Evolutionary conservation across 75 land plant species (phyloP), one percentile per base, ranked within the genome.

Genomic region (Azolla pinnata): DNA sequence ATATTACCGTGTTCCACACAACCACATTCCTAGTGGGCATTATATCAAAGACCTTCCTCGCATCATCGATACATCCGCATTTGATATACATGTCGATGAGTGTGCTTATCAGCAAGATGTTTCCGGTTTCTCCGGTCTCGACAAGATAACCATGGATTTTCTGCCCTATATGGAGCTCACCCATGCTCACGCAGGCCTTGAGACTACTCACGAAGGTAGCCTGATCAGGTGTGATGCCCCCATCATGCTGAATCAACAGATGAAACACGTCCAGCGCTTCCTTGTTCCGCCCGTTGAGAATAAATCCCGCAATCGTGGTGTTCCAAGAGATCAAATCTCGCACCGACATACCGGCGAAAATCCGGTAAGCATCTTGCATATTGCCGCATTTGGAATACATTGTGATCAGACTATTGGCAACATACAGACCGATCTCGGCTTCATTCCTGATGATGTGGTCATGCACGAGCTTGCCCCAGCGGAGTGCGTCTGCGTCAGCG

Each of bases 321-420:
- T 84, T 87, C 89, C 89, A 87, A 2, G 92, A 79, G 3, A 87
- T 44, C n/a, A 69, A 73, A 59, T 81, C 85, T 26, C 61, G 54
- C 4, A 60, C 57, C 38, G 77, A 75, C 81, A 82, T 85, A 0
- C 18, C 14, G 0, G 69, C 71, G 54, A 88, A 88, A 0, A 74
- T 18, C 0, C 18, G 1, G n/a, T 12, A 29, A 9, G 93, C 88
- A 29, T 56, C 5, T 17, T 35, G 75, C 71, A 82, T 58, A n/a
- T 57, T 33, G 12, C 85, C 85, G 61, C 58, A 40, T 31, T 56
- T 44, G 0, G 74, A 68, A 57, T 71, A 84, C 10, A 52, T 25
- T 24, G 29, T 24, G 4, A 81, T 59, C 32, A 81, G 71, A 29
- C 77, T 63, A 48, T 73, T 81, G 26, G 64, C 72, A 58, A 67